Base-by-base conservation (phyloP, 2,329 filamentous ascomycete genomes). In the Knoxdaviesia capensis region DNA sequence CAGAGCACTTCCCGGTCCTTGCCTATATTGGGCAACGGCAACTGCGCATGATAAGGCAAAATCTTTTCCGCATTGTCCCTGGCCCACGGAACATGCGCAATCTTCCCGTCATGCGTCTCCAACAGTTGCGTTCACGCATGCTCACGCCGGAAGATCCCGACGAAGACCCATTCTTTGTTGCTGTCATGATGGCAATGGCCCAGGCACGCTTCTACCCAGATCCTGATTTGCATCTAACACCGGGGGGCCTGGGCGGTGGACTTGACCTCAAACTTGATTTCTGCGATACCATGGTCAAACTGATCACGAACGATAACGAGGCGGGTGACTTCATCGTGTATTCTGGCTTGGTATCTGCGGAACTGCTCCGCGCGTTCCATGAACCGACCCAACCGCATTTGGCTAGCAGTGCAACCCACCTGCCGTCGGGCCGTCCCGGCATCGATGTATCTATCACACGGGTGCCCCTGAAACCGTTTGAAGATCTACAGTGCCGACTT, bases 161-260 rank as follows among this genome's bases (percentile, higher is more conserved):
- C 40, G 63, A 69, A 39, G 71, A 76, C 48, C 57, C 65, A 1
- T 65, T 69, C 44, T 58, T 73, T 34, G 56, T 69, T 5, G 68
- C 62, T 20, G 59, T 65, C 37, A 65, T 74, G 44, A 48, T 76
- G 8, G 65, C 66, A 39, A 69, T 75, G 65, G 71, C 71, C 6
- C 71, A 76, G 48, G 59, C 61, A 6, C 61, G 68, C 39, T 69
- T 69, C 44, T 73, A 74, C 49, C 46, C 45, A 38, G 48, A 20
- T 43, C 7, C 46, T 7, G 33, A 36, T 11, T 54, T 52, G 10
- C 45, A 4, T 47, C 42, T 5, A 44, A 47, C 31, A 44, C 43
- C 34, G 48, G 48, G 8, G 48, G 48, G 7, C 47, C 48, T 36
- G 48, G 49, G 33, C 6, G 41, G 39, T 5, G 31, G 28, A 11